Conservation (phyloP, 1,284 basidiomycete species). For the Malassezia restricta region DNA sequence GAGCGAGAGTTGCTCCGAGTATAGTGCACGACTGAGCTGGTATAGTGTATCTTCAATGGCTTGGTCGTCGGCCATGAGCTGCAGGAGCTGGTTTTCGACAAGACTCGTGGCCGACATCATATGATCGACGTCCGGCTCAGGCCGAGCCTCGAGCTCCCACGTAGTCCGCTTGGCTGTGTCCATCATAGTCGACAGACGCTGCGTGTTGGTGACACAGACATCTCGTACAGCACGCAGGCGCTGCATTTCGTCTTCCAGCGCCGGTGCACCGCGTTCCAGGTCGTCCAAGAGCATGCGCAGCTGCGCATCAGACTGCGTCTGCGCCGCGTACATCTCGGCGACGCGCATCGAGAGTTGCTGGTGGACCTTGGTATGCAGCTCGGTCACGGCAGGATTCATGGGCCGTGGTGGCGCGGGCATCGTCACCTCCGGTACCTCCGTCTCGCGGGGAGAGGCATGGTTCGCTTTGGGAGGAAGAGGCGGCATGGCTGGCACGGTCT, state of each 20-base stretch:
- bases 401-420: constrained; percentile 63
- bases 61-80: constrained; percentile 93
- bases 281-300: constrained; percentile 68
- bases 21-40: constrained; percentile 84
- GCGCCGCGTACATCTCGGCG: constrained; percentile 56
- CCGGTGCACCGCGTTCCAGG: constrained; percentile 74
- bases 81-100: constrained; percentile 55
- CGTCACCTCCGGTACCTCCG: not conserved
- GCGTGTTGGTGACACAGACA: constrained; percentile 69
- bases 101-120: constrained; percentile 35
- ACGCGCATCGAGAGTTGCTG: constrained; percentile 62
- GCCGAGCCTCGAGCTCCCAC: constrained; percentile 48
- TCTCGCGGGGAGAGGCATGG: not conserved
- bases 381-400: constrained; percentile 60
- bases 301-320: constrained; percentile 61
- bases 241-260: constrained; percentile 86
- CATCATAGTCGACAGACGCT: constrained; percentile 57
- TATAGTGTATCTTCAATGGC: constrained; percentile 97
- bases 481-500: not conserved
- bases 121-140: constrained; percentile 27
- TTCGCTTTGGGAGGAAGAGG: not conserved
- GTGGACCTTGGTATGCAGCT: constrained; percentile 69
- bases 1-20: constrained; percentile 54
- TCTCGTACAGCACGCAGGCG: constrained; percentile 86
- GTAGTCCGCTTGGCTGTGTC: constrained; percentile 58